A percentile compares a stretch with the other conserved stretches of the same genome.
Evolutionary conservation across 164 flowering plant species (phyloP).

Genomic region (Platanus orientalis): DNA sequence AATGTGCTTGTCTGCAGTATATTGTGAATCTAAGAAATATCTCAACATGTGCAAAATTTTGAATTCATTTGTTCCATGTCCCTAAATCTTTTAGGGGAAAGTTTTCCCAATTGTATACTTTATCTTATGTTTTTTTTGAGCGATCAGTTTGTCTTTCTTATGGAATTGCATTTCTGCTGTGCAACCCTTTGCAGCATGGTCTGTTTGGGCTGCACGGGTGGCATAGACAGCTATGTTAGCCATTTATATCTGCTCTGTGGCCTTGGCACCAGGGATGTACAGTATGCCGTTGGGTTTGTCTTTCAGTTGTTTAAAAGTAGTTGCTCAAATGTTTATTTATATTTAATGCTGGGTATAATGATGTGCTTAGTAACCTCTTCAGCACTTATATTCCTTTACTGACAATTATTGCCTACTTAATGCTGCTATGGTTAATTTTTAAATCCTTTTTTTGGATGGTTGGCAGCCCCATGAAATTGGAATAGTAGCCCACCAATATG

Average conservation of each 20-base stretch:
- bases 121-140: neutral
- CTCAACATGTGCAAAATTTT: neutral
- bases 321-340: neutral
- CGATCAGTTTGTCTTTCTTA: neutral
- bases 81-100: neutral
- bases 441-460: conserved; percentile 11
- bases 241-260: neutral
- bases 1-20: neutral
- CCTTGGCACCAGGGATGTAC: neutral
- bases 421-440: neutral
- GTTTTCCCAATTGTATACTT: neutral
- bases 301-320: neutral
- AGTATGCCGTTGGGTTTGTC: conserved; percentile 2
- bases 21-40: neutral
- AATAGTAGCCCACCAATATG: conserved; percentile 39
- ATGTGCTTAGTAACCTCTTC: neutral
- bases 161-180: neutral
- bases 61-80: neutral
- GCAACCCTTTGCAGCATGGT: too few species aligned
- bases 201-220: too few species aligned
- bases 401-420: neutral
- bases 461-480: conserved; percentile 86
- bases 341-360: neutral
- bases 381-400: neutral
- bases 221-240: neutral